phyloP scores from a whole-genome alignment of 345 rosid species.

The Hibiscus syriacus region DNA sequence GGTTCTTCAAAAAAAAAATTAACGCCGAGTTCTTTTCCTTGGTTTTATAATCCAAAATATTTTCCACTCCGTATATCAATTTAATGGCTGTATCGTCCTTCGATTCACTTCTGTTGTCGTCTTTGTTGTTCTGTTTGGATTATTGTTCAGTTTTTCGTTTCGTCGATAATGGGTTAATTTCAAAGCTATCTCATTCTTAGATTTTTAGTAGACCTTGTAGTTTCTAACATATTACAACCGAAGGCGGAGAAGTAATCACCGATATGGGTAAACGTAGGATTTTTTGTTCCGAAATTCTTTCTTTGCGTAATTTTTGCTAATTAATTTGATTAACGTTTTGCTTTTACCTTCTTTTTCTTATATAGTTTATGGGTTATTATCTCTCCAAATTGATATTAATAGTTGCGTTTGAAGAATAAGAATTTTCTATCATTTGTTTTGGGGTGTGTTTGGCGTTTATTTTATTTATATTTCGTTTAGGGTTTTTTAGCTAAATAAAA shows the following conservation, averaged over 20 bases:
- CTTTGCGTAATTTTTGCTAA: neutral
- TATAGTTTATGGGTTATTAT: neutral
- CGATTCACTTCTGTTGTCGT: too few relatives aligned
- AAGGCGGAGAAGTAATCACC: neutral
- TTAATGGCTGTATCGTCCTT: conserved; percentile 60
- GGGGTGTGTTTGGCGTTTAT: too few relatives aligned
- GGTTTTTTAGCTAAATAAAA: neutral
- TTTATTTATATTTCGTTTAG: neutral
- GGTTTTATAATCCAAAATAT: neutral
- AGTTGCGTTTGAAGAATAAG: too few relatives aligned
- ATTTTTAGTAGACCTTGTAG: conserved; percentile 29
- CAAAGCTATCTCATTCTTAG: conserved; percentile 19
- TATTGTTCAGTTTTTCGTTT: conserved; percentile 22
- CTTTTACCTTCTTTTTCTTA: neutral
- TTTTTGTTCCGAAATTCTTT: neutral
- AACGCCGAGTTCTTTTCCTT: too few relatives aligned
- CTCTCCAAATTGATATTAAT: neutral
- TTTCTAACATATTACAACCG: conserved; percentile 14
- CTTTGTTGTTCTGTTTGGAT: conserved; percentile 16
- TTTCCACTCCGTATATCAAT: neutral
- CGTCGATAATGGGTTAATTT: conserved; percentile 19
- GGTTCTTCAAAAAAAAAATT: too few relatives aligned
- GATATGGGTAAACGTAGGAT: conserved; percentile 73
- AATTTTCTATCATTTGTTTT: too few relatives aligned
- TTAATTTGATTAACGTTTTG: neutral